Evolutionary conservation across 371 early-diverging fungal species (phyloP).

Genomic region (Lichtheimia hyalospora): DNA sequence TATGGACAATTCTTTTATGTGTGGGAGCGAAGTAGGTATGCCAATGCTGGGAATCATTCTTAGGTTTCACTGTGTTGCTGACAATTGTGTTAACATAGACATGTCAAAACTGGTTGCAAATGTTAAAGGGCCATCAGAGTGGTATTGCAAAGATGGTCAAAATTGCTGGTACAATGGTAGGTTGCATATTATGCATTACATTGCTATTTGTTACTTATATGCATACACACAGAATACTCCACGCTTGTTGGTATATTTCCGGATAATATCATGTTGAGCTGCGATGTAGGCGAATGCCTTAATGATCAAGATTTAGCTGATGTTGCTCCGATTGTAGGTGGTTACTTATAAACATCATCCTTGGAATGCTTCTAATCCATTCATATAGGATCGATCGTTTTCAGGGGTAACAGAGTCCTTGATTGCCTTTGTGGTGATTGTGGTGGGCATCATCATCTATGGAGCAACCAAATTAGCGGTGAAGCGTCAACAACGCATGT

Average conservation of each 20-base stretch:
- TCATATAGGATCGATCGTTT: conserved; percentile 30
- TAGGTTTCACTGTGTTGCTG: neutral
- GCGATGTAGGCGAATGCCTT: conserved; percentile 64
- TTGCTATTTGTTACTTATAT: neutral
- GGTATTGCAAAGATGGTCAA: conserved; percentile 50
- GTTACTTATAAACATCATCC: conserved; percentile 5
- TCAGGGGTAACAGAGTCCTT: conserved; percentile 39
- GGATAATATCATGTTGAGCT: conserved; percentile 52
- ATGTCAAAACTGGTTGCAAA: conserved; percentile 48
- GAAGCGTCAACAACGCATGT: conserved; percentile 35
- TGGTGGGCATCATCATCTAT: conserved; percentile 31
- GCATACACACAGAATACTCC: conserved; percentile 48
- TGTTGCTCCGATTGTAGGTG: conserved; percentile 30
- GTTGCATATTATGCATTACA: neutral
- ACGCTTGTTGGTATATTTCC: conserved; percentile 54
- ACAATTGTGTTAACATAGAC: conserved; percentile 15
- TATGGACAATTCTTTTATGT: conserved; percentile 55
- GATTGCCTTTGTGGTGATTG: conserved; percentile 28
- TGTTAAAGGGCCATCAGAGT: conserved; percentile 49
- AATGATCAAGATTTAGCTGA: conserved; percentile 46
- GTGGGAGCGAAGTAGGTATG: conserved; percentile 57
- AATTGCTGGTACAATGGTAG: conserved; percentile 60
- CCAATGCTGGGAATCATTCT: conserved; percentile 1
- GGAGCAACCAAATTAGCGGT: conserved; percentile 27
- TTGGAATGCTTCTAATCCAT: neutral